These are phyloP conservation scores for Phaeotremella skinneri DNA, from an alignment of 768 basidiomycete genomes.

Conservation along the genomic window DNA sequence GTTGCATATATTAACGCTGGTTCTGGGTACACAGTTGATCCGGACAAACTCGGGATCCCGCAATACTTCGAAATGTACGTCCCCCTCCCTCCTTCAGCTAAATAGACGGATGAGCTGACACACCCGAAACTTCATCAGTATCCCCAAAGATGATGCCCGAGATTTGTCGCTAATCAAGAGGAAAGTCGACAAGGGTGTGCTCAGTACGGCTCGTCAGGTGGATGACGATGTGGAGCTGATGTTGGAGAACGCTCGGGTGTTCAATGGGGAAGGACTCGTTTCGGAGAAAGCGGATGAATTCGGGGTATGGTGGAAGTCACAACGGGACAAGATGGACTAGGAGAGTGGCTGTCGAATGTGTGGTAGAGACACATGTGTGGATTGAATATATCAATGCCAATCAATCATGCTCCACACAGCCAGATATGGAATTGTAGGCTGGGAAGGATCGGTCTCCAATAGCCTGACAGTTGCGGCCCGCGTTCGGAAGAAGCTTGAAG, in stretches of 20 bases:
- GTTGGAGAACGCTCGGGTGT: conserved; percentile 80
- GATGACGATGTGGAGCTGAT: conserved; percentile 84
- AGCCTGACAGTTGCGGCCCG: no score
- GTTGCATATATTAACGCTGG: background rate
- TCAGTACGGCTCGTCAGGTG: conserved; percentile 71
- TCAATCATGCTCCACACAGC: no score
- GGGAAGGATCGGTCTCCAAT: no score
- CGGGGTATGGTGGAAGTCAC: conserved; percentile 38
- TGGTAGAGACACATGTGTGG: background rate
- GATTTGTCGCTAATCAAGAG: conserved; percentile 78
- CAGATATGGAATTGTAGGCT: no score
- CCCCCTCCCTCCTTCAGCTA: background rate
- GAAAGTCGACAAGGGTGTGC: conserved; percentile 77
- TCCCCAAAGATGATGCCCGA: conserved; percentile 78
- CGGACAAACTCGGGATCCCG: conserved; percentile 74
- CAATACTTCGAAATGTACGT: conserved; percentile 71
- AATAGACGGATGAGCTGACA: background rate
- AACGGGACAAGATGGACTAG: conserved; percentile 37
- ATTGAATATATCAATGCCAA: no score
- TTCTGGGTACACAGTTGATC: conserved; percentile 86
- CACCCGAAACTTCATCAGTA: conserved; percentile 44
- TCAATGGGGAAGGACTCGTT: conserved; percentile 63
- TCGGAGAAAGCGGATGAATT: conserved; percentile 35
- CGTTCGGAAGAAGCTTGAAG: no score
- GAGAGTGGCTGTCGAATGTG: background rate